phyloP scores from a whole-genome alignment of 2,329 filamentous ascomycete genomes.

The Fusarium mundagurra region DNA sequence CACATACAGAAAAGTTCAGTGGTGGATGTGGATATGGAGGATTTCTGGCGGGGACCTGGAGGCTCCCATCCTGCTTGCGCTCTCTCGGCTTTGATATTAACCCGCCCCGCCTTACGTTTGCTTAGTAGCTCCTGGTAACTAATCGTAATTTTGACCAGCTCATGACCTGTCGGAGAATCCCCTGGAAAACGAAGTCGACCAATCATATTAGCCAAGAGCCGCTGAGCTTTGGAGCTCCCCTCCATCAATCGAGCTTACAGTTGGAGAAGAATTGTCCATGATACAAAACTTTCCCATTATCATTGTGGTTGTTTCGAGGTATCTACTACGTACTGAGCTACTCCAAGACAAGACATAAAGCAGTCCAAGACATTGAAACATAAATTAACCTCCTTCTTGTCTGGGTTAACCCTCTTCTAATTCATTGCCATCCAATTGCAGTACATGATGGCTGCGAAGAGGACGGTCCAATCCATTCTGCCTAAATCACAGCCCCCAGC shows the following conservation, averaged over 20 bases:
- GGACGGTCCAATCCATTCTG: slow-evolving; percentile 23
- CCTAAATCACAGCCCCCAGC: slow-evolving; percentile 25
- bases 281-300: background rate
- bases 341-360: background rate
- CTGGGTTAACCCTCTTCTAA: background rate
- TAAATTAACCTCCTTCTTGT: background rate
- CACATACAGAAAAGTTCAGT: slow-evolving; percentile 49
- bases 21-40: slow-evolving; percentile 40
- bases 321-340: background rate
- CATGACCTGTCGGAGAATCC: slow-evolving; percentile 17
- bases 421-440: background rate
- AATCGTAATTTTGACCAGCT: slow-evolving; percentile 1
- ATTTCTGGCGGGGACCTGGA: slow-evolving; percentile 47
- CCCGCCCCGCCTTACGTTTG: slow-evolving; percentile 34
- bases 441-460: slow-evolving; percentile 18
- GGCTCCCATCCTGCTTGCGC: slow-evolving; percentile 33
- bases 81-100: slow-evolving; percentile 40
- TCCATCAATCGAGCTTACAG: background rate
- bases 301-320: slow-evolving; percentile 2
- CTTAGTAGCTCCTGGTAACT: background rate
- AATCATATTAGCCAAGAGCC: slow-evolving; percentile 1
- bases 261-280: background rate
- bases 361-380: background rate
- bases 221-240: slow-evolving; percentile 10
- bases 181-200: background rate